Evolutionary conservation across 352 stramenopile genomes (phyloP).

Genomic region (Thraustotheca clavata): DNA sequence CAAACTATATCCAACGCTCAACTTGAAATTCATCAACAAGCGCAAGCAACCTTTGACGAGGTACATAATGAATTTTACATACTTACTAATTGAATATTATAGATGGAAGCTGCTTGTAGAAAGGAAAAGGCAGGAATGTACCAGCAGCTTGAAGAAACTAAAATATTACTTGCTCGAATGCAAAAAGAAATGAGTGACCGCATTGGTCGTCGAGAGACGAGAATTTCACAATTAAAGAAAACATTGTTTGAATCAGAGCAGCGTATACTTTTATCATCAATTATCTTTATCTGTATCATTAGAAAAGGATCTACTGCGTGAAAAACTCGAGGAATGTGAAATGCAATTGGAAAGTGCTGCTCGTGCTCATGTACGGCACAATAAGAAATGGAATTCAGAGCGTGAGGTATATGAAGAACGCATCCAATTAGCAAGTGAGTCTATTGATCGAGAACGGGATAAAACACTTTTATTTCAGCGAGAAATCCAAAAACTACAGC

Average conservation of each 20-base stretch:
- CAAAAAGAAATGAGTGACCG: slow-evolving; percentile 14
- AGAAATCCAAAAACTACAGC: slow-evolving; percentile 2
- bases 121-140: neutral
- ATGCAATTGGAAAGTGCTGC: neutral
- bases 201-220: slow-evolving; percentile 9
- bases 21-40: neutral
- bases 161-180: slow-evolving; percentile 6
- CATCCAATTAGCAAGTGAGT: neutral
- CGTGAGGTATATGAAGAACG: neutral
- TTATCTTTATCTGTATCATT: neutral
- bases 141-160: slow-evolving; percentile 17
- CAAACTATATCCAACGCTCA: neutral
- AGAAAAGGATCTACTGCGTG: neutral
- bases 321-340: neutral
- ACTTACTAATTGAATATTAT: neutral
- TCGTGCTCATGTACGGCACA: neutral
- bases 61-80: neutral
- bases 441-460: neutral
- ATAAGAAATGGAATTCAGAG: neutral
- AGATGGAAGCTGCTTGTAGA: slow-evolving; percentile 11
- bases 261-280: slow-evolving; percentile 2
- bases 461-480: neutral
- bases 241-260: slow-evolving; percentile 9
- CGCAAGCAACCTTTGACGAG: neutral
- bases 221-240: slow-evolving; percentile 15